These are phyloP conservation scores for Fusarium illudens DNA, from an alignment of 2,329 filamentous ascomycete genomes.

Conservation along the genomic window DNA sequence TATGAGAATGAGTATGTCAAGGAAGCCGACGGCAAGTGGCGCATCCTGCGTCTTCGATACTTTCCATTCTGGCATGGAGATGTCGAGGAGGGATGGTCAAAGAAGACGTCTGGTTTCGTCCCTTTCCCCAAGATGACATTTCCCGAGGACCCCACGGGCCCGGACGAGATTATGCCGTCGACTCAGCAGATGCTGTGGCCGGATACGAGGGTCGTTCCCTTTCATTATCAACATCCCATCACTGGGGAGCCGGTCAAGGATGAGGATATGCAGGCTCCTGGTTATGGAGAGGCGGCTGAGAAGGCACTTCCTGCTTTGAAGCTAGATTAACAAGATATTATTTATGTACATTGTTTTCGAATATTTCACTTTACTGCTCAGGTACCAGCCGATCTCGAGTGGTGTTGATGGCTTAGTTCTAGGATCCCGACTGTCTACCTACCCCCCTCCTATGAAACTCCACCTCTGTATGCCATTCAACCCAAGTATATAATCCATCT, in stretches of 20 bases:
- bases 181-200: conserved; percentile 10
- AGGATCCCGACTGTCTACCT: too few species aligned
- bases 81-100: conserved; percentile 9
- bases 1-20: conserved; percentile 23
- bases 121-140: conserved; percentile 10
- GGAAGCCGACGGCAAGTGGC: conserved; percentile 7
- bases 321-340: not conserved
- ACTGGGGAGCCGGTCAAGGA: not conserved
- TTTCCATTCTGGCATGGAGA: conserved; percentile 20
- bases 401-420: too few species aligned
- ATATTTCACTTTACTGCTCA: too few species aligned
- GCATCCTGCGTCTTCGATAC: conserved; percentile 6
- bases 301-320: not conserved
- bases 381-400: too few species aligned
- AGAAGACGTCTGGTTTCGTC: conserved; percentile 13
- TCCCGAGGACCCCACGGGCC: not conserved
- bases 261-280: conserved; percentile 14
- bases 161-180: not conserved
- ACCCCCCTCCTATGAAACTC: too few species aligned
- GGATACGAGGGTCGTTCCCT: conserved; percentile 11
- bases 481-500: not conserved
- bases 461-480: not conserved
- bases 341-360: not conserved
- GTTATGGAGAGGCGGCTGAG: not conserved
- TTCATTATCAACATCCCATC: conserved; percentile 11